These are phyloP conservation scores for Penicillium soppii DNA, from an alignment of 495 filamentous ascomycete species.

Conservation along the genomic window DNA sequence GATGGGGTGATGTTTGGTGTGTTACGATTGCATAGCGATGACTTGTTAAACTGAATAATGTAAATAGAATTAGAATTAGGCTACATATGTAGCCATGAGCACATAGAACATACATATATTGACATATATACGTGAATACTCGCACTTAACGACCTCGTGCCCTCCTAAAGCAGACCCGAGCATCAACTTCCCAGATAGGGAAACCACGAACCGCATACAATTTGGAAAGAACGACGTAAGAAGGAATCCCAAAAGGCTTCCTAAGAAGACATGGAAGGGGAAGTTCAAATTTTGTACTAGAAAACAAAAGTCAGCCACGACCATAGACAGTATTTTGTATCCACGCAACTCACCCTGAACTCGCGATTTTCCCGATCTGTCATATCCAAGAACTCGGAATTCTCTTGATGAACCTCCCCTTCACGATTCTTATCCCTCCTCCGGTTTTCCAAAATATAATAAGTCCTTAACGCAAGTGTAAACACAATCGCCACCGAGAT, in stretches of 20 bases:
- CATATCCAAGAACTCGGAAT: constrained; percentile 55
- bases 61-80: not conserved
- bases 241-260: no score
- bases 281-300: not conserved
- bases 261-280: no score
- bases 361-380: constrained; percentile 40
- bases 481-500: not conserved
- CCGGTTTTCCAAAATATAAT: constrained; percentile 41
- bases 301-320: not conserved
- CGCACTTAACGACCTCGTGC: no score
- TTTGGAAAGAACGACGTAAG: no score
- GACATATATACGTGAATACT: no score
- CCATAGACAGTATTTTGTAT: not conserved
- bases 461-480: constrained; percentile 32
- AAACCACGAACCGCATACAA: no score
- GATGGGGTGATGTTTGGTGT: constrained; percentile 3
- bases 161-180: no score
- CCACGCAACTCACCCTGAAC: constrained; percentile 7
- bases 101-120: not conserved
- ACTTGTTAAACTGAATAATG: constrained; percentile 5
- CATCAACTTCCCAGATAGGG: no score
- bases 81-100: not conserved
- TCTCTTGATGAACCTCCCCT: constrained; percentile 29
- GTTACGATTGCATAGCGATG: constrained; percentile 13
- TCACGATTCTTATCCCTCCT: constrained; percentile 44